Percentiles rank a stretch among this genome's conserved stretches.
Conservation (phyloP, 495 filamentous ascomycete genomes). For the Geoglossum glabrum region DNA sequence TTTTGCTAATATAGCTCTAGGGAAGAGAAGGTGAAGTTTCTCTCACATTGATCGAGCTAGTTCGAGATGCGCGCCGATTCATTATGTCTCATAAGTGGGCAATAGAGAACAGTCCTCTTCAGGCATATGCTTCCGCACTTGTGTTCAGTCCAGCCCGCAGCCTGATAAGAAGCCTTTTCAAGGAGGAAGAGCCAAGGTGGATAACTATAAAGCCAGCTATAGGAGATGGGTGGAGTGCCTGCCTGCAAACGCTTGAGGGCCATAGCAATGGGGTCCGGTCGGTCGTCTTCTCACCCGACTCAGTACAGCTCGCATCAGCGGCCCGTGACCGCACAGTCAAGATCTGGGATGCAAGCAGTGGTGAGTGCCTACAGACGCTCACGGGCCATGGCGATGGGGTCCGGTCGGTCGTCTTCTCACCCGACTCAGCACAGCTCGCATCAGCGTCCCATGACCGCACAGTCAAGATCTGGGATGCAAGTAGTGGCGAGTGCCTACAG, state of each 20-base stretch:
- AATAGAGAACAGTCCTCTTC: constrained; percentile 9
- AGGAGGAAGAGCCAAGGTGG: constrained; percentile 9
- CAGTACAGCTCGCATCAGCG: constrained; percentile 57
- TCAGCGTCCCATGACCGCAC: constrained; percentile 82
- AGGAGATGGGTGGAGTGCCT: constrained; percentile 20
- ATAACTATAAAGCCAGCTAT: constrained; percentile 7
- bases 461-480: constrained; percentile 74
- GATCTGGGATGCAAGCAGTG: constrained; percentile 62
- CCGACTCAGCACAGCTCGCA: constrained; percentile 57
- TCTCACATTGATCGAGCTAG: background rate
- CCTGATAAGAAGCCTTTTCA: constrained; percentile 7
- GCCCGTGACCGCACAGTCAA: constrained; percentile 64
- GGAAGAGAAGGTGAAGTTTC: background rate
- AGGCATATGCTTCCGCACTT: constrained; percentile 10
- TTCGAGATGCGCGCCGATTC: constrained; percentile 9
- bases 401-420: constrained; percentile 74
- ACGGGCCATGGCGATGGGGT: constrained; percentile 76
- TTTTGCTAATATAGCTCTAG: background rate
- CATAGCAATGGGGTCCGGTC: constrained; percentile 78
- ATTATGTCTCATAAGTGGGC: constrained; percentile 3
- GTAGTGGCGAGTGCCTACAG: constrained; percentile 74
- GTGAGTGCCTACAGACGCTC: constrained; percentile 59
- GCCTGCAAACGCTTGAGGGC: constrained; percentile 62
- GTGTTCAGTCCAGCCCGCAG: constrained; percentile 8
- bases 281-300: constrained; percentile 63